Conservation (phyloP, 2,329 filamentous ascomycete genomes). For the Fusarium sororula region DNA sequence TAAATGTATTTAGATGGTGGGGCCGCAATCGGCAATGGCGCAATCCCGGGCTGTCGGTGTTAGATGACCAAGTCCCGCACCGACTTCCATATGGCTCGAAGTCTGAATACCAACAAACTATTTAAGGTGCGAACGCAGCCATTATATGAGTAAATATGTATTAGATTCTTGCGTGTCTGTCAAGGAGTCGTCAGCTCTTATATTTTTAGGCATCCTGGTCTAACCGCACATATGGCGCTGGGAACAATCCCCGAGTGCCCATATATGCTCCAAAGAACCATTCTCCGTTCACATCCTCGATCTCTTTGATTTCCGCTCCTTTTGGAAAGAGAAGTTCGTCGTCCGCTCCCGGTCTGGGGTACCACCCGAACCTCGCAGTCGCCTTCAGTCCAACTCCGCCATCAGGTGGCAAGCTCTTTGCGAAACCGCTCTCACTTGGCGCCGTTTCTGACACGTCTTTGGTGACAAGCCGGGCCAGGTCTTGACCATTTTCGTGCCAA, state of each 20-base stretch:
- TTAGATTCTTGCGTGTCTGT: neutral
- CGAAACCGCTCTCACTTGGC: slow-evolving; percentile 45
- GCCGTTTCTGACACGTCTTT: slow-evolving; percentile 59
- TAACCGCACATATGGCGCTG: slow-evolving; percentile 75
- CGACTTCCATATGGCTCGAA: slow-evolving; percentile 36
- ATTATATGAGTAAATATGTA: neutral
- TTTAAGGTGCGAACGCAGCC: neutral
- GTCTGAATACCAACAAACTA: neutral
- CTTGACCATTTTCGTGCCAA: slow-evolving; percentile 57
- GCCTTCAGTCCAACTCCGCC: slow-evolving; percentile 75
- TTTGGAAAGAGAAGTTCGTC: slow-evolving; percentile 88
- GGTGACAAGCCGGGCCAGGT: slow-evolving; percentile 59
- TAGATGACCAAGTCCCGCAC: slow-evolving; percentile 20
- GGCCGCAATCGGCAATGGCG: slow-evolving; percentile 45
- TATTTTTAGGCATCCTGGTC: slow-evolving; percentile 41
- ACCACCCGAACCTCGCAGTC: slow-evolving; percentile 80
- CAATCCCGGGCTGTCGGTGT: slow-evolving; percentile 42
- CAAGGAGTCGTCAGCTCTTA: neutral
- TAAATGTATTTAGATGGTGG: slow-evolving; percentile 35
- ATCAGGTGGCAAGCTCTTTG: slow-evolving; percentile 71
- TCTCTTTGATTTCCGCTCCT: slow-evolving; percentile 83
- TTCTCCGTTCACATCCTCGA: slow-evolving; percentile 87
- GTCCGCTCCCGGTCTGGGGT: slow-evolving; percentile 68
- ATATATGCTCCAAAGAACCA: slow-evolving; percentile 92
- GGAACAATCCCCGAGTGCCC: slow-evolving; percentile 81